Conservation (phyloP, 768 basidiomycete species). For the Gymnopilus junonius region DNA sequence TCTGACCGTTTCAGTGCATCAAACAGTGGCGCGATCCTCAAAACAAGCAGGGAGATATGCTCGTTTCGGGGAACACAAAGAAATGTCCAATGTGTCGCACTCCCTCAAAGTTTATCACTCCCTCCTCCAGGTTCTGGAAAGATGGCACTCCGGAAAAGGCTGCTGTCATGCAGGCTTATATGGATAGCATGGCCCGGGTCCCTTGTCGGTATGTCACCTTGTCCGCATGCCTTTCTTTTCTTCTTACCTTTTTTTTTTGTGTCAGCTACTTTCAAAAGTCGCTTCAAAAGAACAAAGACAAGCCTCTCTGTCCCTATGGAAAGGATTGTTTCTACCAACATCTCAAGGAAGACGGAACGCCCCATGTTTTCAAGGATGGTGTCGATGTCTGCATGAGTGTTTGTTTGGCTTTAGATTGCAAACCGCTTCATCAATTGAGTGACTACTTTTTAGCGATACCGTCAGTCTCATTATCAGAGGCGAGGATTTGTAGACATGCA, state of each 20-base stretch:
- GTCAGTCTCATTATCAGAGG: constrained; percentile 3
- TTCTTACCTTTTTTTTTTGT: background rate
- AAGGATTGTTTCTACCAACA: constrained; percentile 85
- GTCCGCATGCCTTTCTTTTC: background rate
- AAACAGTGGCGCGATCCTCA: constrained; percentile 74
- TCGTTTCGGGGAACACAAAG: constrained; percentile 66
- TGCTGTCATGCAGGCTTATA: constrained; percentile 59
- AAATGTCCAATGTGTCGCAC: constrained; percentile 80
- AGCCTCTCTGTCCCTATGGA: constrained; percentile 77
- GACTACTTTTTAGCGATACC: constrained; percentile 20
- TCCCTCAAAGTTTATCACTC: constrained; percentile 69
- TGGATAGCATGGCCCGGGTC: constrained; percentile 72
- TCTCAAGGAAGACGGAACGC: constrained; percentile 65
- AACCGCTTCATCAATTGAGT: background rate
- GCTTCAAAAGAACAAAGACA: constrained; percentile 35
- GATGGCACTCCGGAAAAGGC: constrained; percentile 58
- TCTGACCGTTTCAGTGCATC: constrained; percentile 58
- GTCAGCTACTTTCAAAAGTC: constrained; percentile 67
- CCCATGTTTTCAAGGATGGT: constrained; percentile 58
- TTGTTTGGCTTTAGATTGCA: constrained; percentile 3
- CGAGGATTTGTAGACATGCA: constrained; percentile 8
- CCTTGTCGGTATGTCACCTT: constrained; percentile 56
- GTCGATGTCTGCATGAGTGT: constrained; percentile 59
- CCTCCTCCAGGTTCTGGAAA: constrained; percentile 70
- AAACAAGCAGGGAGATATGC: constrained; percentile 53